phyloP scores from a whole-genome alignment of 1,284 basidiomycete species.

The Sphaerobolus stellatus region DNA sequence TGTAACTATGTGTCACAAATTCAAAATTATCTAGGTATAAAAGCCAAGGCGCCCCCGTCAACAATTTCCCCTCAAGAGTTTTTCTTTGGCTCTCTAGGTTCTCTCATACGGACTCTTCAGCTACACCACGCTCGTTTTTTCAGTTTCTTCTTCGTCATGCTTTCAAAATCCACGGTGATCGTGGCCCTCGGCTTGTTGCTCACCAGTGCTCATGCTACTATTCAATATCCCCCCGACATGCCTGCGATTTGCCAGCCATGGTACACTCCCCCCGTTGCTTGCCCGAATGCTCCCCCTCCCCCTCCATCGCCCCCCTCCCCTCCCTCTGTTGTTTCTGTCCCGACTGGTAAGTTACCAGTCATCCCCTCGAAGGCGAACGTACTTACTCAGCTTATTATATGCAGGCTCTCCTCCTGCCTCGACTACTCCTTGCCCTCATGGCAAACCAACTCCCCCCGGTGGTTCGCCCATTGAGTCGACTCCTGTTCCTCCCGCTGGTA shows the following conservation, averaged over 20 bases:
- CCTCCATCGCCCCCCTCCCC: not conserved
- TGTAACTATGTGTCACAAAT: too few species aligned
- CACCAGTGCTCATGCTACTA: not conserved
- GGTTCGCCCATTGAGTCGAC: not conserved
- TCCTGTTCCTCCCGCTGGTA: not conserved
- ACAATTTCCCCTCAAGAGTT: too few species aligned
- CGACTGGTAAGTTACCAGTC: not conserved
- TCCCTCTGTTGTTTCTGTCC: not conserved
- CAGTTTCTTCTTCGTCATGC: conserved; percentile 5
- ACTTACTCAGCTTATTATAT: not conserved
- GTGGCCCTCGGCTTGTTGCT: conserved; percentile 1
- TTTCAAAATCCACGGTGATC: conserved; percentile 1
- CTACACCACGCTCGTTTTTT: conserved; percentile 8
- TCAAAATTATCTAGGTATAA: too few species aligned
- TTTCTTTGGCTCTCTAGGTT: not conserved
- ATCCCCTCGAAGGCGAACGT: not conserved
- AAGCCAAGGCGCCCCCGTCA: too few species aligned
- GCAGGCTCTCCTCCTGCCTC: not conserved
- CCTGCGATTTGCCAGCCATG: conserved; percentile 6
- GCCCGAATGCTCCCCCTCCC: not conserved
- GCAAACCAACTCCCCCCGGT: not conserved
- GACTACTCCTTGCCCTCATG: too few species aligned
- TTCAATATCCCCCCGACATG: conserved; percentile 9
- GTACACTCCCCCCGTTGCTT: conserved; percentile 3
- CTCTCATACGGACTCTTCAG: too few species aligned